Base-by-base conservation (phyloP, 2,329 filamentous ascomycete genomes). In the Epichloe festucae region DNA sequence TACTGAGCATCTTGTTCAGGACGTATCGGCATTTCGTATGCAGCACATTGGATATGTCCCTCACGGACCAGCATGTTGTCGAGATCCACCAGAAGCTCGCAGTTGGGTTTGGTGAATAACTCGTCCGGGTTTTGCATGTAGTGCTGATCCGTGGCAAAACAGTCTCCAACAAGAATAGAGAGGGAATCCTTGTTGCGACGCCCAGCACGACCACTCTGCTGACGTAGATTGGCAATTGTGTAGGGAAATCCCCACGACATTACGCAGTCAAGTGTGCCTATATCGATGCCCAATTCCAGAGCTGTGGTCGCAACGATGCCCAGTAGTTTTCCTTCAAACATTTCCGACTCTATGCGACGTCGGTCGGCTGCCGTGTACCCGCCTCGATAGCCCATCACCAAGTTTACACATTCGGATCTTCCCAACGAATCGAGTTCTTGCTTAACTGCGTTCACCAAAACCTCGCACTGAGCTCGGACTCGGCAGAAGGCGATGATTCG, bases 41-140 rank as follows among this genome's bases (percentile, higher is more conserved):
- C 93, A 0, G 93, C 93, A 62, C 93, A 98, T 66, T 98, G 93
- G 6, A 98, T 75, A 62, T 98, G 93, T 0, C 90, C 91, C 71
- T 97, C 93, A 0, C 93, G 74, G 5, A 96, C 85, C 4, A 97
- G 79, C 72, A 95, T 82, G 58, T 96, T 97, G 45, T 84, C 77
- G n/a, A 98, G 72, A 63, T 98, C 93, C 4, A 97, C 86, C 62
- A 93, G 89, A 2, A 97, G 73, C 64, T 89, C 86, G 57, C 84
- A 87, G 57, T 96, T 95, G 0, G 90, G 89, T 60, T 88, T 88
- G 0, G 87, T 93, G 67, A 97, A 91, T 23, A 98, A 84, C 65
- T 95, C 89, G 55, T 93, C 85, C 0, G 93, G 93, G 57, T 97
- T 95, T 55, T 87, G 82, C 93, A 98, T 98, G 67, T 94, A 98